Base-by-base conservation (phyloP, 139 green algal genomes). In the Chlorella sp. region DNA sequence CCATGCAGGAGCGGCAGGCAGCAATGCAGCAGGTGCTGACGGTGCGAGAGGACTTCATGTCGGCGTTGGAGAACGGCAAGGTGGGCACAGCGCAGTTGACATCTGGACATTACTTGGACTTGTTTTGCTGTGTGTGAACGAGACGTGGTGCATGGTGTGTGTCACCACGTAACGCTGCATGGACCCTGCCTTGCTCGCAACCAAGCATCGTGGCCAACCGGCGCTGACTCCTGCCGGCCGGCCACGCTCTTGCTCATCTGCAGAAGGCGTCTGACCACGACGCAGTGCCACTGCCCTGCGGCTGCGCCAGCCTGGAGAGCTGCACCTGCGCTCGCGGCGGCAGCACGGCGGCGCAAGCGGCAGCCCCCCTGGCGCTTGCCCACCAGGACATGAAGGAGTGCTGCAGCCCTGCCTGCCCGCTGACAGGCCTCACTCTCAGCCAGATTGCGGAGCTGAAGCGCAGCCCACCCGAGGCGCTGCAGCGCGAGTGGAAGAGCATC, bases 21-120 rank as follows among this genome's bases (percentile, higher is more conserved):
- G 21, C 38, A 30, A 85, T 85, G 80, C 25, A 85, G 47, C 34
- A 60, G 34, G 80, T 85, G 80, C 67, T 85, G 67, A 36, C 11
- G 21, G 71, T 90, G 71, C 47, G 71, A 13, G 70, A 86, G 32
- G 56, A 79, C 44, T 86, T 80, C 41, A 72, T 93, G 36, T 25
- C 39, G 26, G 82, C 91, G 83, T 69, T 95, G 70, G 55, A 92
- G 57, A 69, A 73, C 4, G 80, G 75, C 55, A 83, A 83, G 78
- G 86, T 20, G 88, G 87, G 70, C n/a, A n/a, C n/a, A n/a, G n/a
- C n/a, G n/a, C n/a, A n/a, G n/a, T n/a, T n/a, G n/a, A n/a, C n/a
- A n/a, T n/a, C n/a, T n/a, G n/a, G n/a, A n/a, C n/a, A n/a, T n/a
- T n/a, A n/a, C n/a, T n/a, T n/a, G n/a, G n/a, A n/a, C n/a, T n/a